Evolutionary conservation across 2,329 filamentous ascomycete species (phyloP).

Genomic region (Microcyclospora pomicola): DNA sequence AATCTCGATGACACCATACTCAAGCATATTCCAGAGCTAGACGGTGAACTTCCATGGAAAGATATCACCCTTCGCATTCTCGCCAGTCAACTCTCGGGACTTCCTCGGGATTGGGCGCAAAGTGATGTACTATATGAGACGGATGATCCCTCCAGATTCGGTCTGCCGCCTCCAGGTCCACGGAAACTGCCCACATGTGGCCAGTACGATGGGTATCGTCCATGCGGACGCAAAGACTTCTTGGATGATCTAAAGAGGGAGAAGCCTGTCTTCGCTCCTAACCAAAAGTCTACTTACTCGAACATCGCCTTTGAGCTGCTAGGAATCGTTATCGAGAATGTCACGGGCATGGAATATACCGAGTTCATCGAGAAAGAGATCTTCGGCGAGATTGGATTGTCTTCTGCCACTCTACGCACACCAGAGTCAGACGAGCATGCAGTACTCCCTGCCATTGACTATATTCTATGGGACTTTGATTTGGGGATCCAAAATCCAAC

Average conservation of each 20-base stretch:
- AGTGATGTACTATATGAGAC: constrained; percentile 6
- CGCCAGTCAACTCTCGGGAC: constrained; percentile 29
- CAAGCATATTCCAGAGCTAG: constrained; percentile 34
- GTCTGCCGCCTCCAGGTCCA: constrained; percentile 23
- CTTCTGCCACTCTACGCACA: constrained; percentile 19
- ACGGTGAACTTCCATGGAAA: constrained; percentile 28
- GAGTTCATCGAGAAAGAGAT: constrained; percentile 28
- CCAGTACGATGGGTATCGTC: constrained; percentile 20
- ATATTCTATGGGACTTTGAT: constrained; percentile 29
- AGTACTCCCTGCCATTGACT: constrained; percentile 23
- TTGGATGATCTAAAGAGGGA: constrained; percentile 19
- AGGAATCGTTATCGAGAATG: constrained; percentile 27
- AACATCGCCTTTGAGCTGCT: constrained; percentile 30
- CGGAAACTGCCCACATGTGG: constrained; percentile 23
- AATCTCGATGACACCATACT: constrained; percentile 33
- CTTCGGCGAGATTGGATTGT: constrained; percentile 26
- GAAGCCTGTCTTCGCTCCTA: constrained; percentile 28
- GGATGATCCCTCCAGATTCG: constrained; percentile 13
- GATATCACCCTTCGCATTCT: constrained; percentile 30
- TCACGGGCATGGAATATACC: constrained; percentile 24
- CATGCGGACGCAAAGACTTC: constrained; percentile 23
- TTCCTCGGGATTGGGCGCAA: constrained; percentile 27
- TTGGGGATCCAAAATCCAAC: constrained; percentile 30
- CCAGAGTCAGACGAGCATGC: constrained; percentile 24
- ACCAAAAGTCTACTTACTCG: constrained; percentile 30